phyloP scores from a whole-genome alignment of 257 asterid species.

The Scutellaria minor region DNA sequence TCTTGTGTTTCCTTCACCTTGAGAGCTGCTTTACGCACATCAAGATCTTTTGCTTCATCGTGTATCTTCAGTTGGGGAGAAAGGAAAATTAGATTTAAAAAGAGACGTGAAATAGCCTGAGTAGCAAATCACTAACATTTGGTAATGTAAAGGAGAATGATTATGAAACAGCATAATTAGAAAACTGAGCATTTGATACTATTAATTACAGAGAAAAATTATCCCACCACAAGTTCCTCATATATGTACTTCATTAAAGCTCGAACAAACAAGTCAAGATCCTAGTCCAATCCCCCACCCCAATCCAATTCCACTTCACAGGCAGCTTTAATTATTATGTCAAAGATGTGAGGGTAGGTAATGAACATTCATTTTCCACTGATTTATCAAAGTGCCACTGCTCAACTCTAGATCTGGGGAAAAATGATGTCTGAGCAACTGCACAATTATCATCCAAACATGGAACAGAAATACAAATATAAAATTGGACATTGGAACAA shows the following conservation, averaged over 20 bases:
- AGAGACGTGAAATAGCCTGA: slow-evolving; percentile 10
- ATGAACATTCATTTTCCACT: not conserved
- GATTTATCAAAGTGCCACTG: not conserved
- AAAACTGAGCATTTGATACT: slow-evolving; percentile 4
- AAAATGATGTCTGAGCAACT: too few relatives aligned
- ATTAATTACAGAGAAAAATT: not conserved
- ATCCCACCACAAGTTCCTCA: not conserved
- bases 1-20: slow-evolving; percentile 70
- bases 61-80: slow-evolving; percentile 51
- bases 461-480: slow-evolving; percentile 2
- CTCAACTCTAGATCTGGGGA: too few relatives aligned
- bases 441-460: not conserved
- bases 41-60: slow-evolving; percentile 77
- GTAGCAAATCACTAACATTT: not conserved
- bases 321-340: not conserved
- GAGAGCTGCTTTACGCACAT: slow-evolving; percentile 77
- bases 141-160: slow-evolving; percentile 20
- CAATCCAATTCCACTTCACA: not conserved
- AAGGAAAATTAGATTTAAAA: slow-evolving; percentile 9
- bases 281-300: not conserved
- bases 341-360: not conserved
- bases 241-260: not conserved
- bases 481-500: not conserved
- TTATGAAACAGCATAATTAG: not conserved
- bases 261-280: not conserved